A percentile compares a stretch with the other conserved stretches of the same genome.
phyloP scores from a whole-genome alignment of 169 alveolate species.

The Perkinsus chesapeaki region DNA sequence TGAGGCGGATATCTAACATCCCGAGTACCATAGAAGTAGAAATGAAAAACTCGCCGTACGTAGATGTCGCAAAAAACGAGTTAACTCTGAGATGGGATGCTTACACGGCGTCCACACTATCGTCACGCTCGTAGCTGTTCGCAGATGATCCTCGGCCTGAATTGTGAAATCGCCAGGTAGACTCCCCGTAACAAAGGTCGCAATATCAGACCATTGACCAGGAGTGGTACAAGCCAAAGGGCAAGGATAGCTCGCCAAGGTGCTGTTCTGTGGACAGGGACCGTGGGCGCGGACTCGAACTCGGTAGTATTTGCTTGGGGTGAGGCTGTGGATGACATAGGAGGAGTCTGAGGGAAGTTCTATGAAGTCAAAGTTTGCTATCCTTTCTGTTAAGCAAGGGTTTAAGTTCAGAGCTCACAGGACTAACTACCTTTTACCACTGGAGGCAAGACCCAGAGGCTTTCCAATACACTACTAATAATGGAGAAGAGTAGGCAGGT shows the following conservation, averaged over 20 bases:
- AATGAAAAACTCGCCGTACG: not conserved
- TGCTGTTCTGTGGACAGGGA: not conserved
- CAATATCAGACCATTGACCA: not conserved
- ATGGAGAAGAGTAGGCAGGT: too few relatives aligned
- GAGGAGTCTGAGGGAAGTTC: not conserved
- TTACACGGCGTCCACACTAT: not conserved
- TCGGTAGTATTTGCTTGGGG: not conserved
- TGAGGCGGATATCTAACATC: too few relatives aligned
- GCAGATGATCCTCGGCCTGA: not conserved
- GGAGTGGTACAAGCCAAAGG: not conserved
- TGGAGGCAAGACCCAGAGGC: too few relatives aligned
- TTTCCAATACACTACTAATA: too few relatives aligned
- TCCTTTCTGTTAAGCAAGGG: too few relatives aligned
- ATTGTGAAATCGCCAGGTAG: not conserved
- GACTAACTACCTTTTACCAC: not conserved
- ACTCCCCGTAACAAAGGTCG: not conserved
- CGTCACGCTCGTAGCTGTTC: not conserved
- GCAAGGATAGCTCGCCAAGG: not conserved
- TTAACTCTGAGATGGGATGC: too few relatives aligned
- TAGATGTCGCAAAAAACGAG: too few relatives aligned
- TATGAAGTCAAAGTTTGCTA: too few relatives aligned
- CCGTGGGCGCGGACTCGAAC: not conserved
- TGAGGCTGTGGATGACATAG: not conserved
- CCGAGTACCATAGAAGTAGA: not conserved
- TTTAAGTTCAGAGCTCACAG: too few relatives aligned